Base-by-base conservation (phyloP, 192 early-diverging fungal species). In the Irineochytrium annulatum region DNA sequence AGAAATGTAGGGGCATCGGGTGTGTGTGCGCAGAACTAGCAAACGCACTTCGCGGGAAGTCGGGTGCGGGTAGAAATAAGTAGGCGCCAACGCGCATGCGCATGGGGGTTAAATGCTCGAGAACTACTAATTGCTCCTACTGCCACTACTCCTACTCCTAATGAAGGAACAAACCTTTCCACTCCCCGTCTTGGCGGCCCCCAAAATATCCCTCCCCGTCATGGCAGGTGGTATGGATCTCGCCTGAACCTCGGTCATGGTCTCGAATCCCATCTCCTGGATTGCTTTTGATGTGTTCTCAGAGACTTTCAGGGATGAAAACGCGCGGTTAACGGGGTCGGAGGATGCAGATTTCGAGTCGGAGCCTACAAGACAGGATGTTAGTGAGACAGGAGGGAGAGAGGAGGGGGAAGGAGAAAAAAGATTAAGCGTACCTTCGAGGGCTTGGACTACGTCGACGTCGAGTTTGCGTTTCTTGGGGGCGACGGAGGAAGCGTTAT, bases 211-310 rank as follows among this genome's bases (percentile, higher is more conserved):
- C 37, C 91, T 84, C 39, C 97, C 97, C 14, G 93, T 93, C 77
- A 99, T 84, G 51, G 93, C 83, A 34, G 97, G 88, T 17, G 93
- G 94, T 55, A 99, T 97, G 6, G 88, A 88, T 34, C 92, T 81
- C 37, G 95, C 95, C 75, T 99, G 97, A 44, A 99, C 89, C 68
- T 97, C 91, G 11, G 95, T 99, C 95, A 98, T 97, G 52, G 74
- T 74, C 32, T 77, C 82, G 72, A 97, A 97, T 30, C 93, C 93
- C 87, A 97, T 91, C 49, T 93, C 94, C 27, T 27, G 59, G 63
- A 83, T 90, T 17, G 89, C 91, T 55, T 89, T 86, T 57, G 85
- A 80, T 4, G 93, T 91, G 51, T 80, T 76, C 28, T 91, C 91
- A 26, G 88, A 89, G 53, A 94, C 75, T 14, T 88, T 83, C 3